A percentile compares a stretch with the other conserved stretches of the same genome.
Conservation (phyloP, 495 filamentous ascomycete genomes). For the Xylaria acuta region DNA sequence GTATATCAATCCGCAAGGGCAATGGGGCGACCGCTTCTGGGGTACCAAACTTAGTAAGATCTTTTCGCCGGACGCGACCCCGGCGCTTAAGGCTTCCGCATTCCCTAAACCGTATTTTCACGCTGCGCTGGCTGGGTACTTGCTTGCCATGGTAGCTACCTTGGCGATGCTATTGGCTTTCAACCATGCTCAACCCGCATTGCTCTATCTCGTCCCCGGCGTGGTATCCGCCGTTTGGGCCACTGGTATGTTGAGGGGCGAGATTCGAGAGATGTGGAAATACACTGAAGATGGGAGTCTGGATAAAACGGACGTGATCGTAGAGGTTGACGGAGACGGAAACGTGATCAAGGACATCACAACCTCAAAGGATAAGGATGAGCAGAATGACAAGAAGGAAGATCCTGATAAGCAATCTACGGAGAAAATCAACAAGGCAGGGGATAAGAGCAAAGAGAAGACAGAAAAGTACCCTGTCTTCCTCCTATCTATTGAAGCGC, state of each 20-base stretch:
- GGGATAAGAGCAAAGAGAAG: not conserved
- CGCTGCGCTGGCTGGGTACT: conserved; percentile 78
- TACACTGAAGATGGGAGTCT: conserved; percentile 76
- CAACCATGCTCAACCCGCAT: conserved; percentile 85
- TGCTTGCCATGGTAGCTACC: conserved; percentile 78
- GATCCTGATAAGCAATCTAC: not conserved
- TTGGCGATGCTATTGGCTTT: conserved; percentile 77
- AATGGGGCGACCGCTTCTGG: conserved; percentile 92
- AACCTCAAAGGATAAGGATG: conserved; percentile 21
- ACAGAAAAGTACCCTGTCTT: conserved; percentile 32
- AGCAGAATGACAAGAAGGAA: conserved; percentile 14
- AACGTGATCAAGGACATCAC: conserved; percentile 35
- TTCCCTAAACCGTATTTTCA: conserved; percentile 93
- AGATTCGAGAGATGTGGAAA: conserved; percentile 75
- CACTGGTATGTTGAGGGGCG: conserved; percentile 75
- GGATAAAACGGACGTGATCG: conserved; percentile 55
- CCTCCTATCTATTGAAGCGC: conserved; percentile 39
- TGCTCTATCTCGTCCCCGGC: conserved; percentile 91
- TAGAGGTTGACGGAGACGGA: conserved; percentile 44
- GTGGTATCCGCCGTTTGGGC: conserved; percentile 79
- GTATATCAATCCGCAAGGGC: conserved; percentile 64
- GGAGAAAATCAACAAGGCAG: not conserved
- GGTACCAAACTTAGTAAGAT: conserved; percentile 47
- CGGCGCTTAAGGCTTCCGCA: conserved; percentile 49
- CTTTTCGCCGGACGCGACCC: conserved; percentile 48